Conservation (phyloP, 306 rosid genomes). For the Cucurbita moschata region DNA sequence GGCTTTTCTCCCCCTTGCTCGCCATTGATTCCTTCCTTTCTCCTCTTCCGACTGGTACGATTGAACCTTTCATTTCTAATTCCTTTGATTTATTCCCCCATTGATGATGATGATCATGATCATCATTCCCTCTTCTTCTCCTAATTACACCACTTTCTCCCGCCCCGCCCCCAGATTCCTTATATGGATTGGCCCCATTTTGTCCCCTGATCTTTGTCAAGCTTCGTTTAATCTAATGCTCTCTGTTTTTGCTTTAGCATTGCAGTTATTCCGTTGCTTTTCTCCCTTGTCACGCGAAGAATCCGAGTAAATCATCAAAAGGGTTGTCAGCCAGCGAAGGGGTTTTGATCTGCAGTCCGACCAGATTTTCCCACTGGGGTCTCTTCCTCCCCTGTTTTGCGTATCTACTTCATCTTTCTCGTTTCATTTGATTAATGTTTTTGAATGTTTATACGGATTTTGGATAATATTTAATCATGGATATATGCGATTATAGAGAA, state of each 20-base stretch:
- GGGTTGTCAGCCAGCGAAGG: not conserved
- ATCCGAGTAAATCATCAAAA: not conserved
- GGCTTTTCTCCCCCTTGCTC: not conserved
- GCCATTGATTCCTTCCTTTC: not conserved
- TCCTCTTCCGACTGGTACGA: slow-evolving; percentile 4
- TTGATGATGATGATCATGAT: not conserved
- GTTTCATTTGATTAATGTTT: not conserved
- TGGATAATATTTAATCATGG: not conserved
- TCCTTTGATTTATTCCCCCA: not conserved
- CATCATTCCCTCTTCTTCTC: not conserved
- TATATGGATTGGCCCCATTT: not conserved
- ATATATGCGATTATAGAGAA: not conserved
- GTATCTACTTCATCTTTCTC: not conserved
- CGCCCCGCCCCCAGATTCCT: not conserved
- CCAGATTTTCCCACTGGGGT: not conserved
- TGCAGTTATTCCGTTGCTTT: slow-evolving; percentile 4
- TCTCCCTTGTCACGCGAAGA: not conserved
- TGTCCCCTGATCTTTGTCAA: not conserved
- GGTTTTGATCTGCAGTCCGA: not conserved
- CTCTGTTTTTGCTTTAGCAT: not conserved
- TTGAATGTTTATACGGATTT: not conserved
- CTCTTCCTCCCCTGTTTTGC: no score
- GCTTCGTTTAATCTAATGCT: not conserved
- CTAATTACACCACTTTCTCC: not conserved
- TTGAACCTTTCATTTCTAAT: not conserved